Base-by-base conservation (phyloP, 2,329 filamentous ascomycete species). In the Microcyclosporella mali region DNA sequence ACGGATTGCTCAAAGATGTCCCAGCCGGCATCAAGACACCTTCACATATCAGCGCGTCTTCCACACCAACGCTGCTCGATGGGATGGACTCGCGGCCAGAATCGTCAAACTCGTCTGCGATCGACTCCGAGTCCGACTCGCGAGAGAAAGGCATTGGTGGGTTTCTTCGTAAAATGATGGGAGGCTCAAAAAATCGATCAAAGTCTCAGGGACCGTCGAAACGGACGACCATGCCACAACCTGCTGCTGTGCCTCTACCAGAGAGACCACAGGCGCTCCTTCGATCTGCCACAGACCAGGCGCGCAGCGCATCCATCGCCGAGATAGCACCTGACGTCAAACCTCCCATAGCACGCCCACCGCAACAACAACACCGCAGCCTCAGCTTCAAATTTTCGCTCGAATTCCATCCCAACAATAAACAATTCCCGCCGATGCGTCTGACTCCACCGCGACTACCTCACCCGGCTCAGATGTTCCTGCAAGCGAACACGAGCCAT, bases 311-410 rank as follows among this genome's bases (percentile, higher is more conserved):
- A 2, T 18, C 33, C 2, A 52, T 29, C 8, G n/a, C 32, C 14
- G 21, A 25, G 21, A 25, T 9, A 25, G 21, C 21, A 25, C 21
- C 21, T 25, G 21, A 25, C 9, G 21, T 4, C 21, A 25, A 25
- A 9, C 9, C 21, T 6, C 21, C 21, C 4, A 6, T 9, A 6
- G 9, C 21, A 6, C 21, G 21, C n/a, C n/a, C n/a, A 9, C 21
- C 21, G 21, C 21, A 25, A 25, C 21, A 9, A 9, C 36, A 29
- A 66, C 76, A 59, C 66, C 74, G 60, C 70, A 73, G 67, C 50
- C 87, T 78, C 56, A 73, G 79, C 46, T 89, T 89, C 70, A 85
- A 82, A 49, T 89, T 89, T 57, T 79, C 82, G 8, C 72, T 88
- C 2, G 81, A 84, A 46, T 83, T 78, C 73, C 72, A 80, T 31